Base-by-base conservation (phyloP, 2,329 filamentous ascomycete genomes). In the Beauveria bassiana region DNA sequence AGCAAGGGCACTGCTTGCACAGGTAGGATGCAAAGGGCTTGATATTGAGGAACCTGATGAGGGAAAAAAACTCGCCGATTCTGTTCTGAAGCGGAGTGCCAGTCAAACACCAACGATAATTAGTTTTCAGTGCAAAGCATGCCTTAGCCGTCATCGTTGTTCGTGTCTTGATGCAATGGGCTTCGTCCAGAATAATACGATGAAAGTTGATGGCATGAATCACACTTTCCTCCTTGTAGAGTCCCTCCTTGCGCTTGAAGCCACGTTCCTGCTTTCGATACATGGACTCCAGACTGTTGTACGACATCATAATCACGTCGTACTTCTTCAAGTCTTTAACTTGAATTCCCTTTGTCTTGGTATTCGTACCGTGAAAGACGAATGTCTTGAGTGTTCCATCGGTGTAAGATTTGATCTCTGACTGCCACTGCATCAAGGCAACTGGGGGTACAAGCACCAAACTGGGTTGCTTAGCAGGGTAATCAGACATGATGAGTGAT, bases 401-500 rank as follows among this genome's bases (percentile, higher is more conserved):
- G 0, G 95, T 98, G 73, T 98, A 85, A 16, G 86, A 84, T 34
- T 85, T 82, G 63, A 93, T 93, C 74, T 93, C 90, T 6, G 85
- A 84, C 66, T 88, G 89, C 93, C 93, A 98, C 71, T 98, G 93
- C 89, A 97, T 96, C 55, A 98, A 77, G 46, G 93, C 93, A 46
- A 97, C 93, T 0, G 93, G 93, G 0, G 93, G 93, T 0, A 96
- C 92, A 40, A 97, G 82, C 1, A 98, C 93, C 4, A 98, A 80
- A 0, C 91, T 90, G 1, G 95, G 93, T 60, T 88, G 78, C 67
- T 88, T 89, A 24, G 87, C 89, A 3, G 93, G 93, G 69, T 90
- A 97, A 72, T 98, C 93, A 1, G 93, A 97, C 95, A 98, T 98
- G 74, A 99, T 92, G 50, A 99, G 82, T 3, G 93, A 97, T 20